These are phyloP conservation scores for Globisporangium polare DNA, from an alignment of 352 stramenopile genomes.

Conservation along the genomic window DNA sequence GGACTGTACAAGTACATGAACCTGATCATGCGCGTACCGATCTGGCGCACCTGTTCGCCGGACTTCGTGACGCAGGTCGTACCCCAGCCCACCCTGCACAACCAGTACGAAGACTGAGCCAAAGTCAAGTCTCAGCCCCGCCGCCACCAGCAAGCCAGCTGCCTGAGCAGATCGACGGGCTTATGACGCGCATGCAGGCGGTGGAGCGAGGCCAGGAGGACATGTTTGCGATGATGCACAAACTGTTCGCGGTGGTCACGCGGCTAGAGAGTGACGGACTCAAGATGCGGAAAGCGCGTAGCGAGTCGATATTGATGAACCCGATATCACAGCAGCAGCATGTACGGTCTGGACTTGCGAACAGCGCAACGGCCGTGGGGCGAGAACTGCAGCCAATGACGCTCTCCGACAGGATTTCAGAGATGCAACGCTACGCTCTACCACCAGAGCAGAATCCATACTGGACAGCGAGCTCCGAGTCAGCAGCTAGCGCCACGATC, in stretches of 20 bases:
- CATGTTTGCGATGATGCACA: slow-evolving; percentile 8
- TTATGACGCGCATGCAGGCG: background rate
- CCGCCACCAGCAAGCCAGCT: background rate
- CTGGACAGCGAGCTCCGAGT: background rate
- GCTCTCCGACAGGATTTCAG: background rate
- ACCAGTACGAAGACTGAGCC: background rate
- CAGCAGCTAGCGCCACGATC: background rate
- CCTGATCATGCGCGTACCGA: slow-evolving; percentile 41
- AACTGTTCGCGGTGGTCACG: background rate
- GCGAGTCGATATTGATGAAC: background rate
- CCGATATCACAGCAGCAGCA: no score
- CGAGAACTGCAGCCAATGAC: background rate
- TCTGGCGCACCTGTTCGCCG: slow-evolving; percentile 32
- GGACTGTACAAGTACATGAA: slow-evolving; percentile 72
- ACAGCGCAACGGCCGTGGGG: background rate
- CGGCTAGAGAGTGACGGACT: background rate
- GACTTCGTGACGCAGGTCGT: slow-evolving; percentile 60
- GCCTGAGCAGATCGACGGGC: background rate
- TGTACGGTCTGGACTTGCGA: background rate
- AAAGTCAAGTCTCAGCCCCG: background rate
- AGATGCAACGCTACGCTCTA: background rate
- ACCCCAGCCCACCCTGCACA: background rate
- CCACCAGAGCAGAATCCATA: background rate
- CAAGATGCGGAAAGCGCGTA: background rate
- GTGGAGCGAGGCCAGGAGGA: slow-evolving; percentile 2